phyloP scores from a whole-genome alignment of 129 eudicot species.

The Arctium lappa region DNA sequence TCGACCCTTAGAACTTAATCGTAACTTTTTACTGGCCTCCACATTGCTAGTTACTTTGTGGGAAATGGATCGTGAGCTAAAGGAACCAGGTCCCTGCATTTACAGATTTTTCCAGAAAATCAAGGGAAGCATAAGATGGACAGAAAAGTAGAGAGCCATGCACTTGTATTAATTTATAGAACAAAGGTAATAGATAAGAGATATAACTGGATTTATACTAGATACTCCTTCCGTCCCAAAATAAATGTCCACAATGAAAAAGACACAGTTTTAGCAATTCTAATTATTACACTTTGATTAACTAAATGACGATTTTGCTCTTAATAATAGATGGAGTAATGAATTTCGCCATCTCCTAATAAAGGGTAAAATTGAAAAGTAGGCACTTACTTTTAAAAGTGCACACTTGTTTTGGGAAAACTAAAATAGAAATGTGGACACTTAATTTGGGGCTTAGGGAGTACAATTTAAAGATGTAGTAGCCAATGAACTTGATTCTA shows the following conservation, averaged over 20 bases:
- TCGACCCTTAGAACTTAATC: slow-evolving; percentile 8
- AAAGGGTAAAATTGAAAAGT: not conserved
- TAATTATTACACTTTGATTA: not conserved
- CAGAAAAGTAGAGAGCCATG: not conserved
- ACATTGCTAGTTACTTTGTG: slow-evolving; percentile 6
- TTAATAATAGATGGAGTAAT: not conserved
- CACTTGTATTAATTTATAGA: not conserved
- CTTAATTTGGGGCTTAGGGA: not conserved
- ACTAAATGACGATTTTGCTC: not conserved
- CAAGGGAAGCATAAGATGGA: not conserved
- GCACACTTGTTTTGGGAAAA: not conserved
- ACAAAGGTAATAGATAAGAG: not conserved
- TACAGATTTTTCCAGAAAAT: not conserved
- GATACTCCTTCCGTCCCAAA: not conserved
- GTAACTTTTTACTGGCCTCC: slow-evolving; percentile 16
- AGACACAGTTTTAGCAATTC: not conserved
- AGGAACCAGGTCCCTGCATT: slow-evolving; percentile 14
- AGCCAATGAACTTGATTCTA: not conserved
- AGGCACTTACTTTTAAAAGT: not conserved
- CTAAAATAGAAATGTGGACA: not conserved
- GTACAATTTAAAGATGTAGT: not conserved
- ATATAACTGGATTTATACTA: not conserved
- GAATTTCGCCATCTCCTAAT: not conserved
- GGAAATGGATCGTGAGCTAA: slow-evolving; percentile 19
- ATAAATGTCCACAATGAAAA: not conserved